phyloP scores from a whole-genome alignment of 495 filamentous ascomycete species.

The Neurospora sp. region DNA sequence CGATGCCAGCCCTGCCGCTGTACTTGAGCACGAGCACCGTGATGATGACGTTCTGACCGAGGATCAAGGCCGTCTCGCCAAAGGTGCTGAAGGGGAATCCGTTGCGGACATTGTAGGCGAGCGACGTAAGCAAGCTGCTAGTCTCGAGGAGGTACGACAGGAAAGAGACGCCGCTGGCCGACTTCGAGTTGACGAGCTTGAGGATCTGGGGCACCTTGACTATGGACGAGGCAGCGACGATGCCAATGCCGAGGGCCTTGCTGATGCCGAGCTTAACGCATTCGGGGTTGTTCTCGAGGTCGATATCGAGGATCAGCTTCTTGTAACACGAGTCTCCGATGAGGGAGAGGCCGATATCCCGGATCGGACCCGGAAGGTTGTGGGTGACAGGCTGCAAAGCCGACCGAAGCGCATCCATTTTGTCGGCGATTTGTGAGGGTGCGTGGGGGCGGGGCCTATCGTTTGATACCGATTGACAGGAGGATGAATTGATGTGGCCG shows the following conservation, averaged over 20 bases:
- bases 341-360: slow-evolving; percentile 63
- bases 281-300: slow-evolving; percentile 50
- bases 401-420: slow-evolving; percentile 48
- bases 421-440: background rate
- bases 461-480: background rate
- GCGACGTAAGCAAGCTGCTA: slow-evolving; percentile 66
- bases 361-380: slow-evolving; percentile 68
- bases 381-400: slow-evolving; percentile 69
- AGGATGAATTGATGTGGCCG: background rate
- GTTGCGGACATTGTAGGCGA: slow-evolving; percentile 83
- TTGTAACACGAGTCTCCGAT: slow-evolving; percentile 79
- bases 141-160: slow-evolving; percentile 88
- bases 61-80: slow-evolving; percentile 85
- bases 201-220: slow-evolving; percentile 95
- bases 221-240: slow-evolving; percentile 75
- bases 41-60: slow-evolving; percentile 85
- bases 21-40: slow-evolving; percentile 74
- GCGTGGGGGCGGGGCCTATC: background rate
- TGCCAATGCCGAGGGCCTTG: slow-evolving; percentile 85
- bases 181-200: slow-evolving; percentile 72
- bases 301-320: slow-evolving; percentile 67
- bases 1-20: slow-evolving; percentile 46
- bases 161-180: slow-evolving; percentile 75
- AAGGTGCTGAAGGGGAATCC: slow-evolving; percentile 93
- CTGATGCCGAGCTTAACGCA: slow-evolving; percentile 84